These are phyloP conservation scores for Macrophomina tecta DNA, from an alignment of 2,329 filamentous ascomycete species.

Conservation along the genomic window DNA sequence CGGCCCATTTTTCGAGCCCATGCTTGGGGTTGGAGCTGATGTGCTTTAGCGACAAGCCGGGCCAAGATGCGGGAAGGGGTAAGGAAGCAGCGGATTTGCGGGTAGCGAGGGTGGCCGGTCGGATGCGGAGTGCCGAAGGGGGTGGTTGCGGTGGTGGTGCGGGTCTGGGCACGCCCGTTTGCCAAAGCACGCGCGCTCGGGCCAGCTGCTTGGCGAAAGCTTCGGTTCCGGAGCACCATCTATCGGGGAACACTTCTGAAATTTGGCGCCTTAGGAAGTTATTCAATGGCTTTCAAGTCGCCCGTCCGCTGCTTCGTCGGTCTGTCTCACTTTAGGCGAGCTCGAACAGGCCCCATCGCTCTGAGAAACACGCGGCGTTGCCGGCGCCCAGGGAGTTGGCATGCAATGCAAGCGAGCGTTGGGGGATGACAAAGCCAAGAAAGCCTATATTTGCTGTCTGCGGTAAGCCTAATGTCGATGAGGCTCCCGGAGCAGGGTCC, in stretches of 20 bases:
- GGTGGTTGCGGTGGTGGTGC: background rate
- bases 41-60: slow-evolving; percentile 11
- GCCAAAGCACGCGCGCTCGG: background rate
- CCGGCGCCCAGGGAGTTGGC: background rate
- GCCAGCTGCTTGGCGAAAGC: slow-evolving; percentile 21
- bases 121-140: slow-evolving; percentile 24
- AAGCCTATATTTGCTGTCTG: background rate
- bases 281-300: background rate
- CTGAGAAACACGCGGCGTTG: background rate
- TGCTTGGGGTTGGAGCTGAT: background rate
- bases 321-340: background rate
- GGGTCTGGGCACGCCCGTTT: slow-evolving; percentile 2
- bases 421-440: background rate
- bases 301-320: background rate
- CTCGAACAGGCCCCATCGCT: background rate
- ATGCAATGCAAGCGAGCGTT: background rate
- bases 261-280: background rate
- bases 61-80: slow-evolving; percentile 10
- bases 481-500: background rate
- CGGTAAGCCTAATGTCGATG: background rate
- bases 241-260: background rate
- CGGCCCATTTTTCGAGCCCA: background rate
- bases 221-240: slow-evolving; percentile 1
- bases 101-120: background rate
- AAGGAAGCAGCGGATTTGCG: slow-evolving; percentile 4